Evolutionary conservation across 2,329 filamentous ascomycete species (phyloP).

Genomic region (Arthrobotrys pseudoclavata): DNA sequence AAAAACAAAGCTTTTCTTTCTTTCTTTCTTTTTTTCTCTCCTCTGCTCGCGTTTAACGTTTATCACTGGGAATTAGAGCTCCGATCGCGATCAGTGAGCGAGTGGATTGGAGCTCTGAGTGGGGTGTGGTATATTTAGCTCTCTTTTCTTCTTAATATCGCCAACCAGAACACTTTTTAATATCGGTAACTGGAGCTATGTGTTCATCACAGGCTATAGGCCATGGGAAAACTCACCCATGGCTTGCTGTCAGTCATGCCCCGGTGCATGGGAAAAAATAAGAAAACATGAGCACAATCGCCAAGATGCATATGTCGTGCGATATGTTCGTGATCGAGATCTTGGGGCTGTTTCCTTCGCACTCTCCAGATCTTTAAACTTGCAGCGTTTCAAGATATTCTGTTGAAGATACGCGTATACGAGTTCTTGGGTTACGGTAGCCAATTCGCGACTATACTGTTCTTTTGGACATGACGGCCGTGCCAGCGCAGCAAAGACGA

Average conservation of each 20-base stretch:
- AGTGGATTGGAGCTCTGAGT: conserved; percentile 35
- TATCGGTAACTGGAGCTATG: conserved; percentile 47
- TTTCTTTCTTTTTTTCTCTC: not conserved
- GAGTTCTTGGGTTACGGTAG: not conserved
- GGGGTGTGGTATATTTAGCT: conserved; percentile 51
- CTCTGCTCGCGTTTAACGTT: conserved; percentile 5
- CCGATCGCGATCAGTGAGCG: conserved; percentile 18
- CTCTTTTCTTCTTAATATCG: conserved; percentile 43
- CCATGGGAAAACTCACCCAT: conserved; percentile 1
- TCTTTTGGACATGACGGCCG: not conserved
- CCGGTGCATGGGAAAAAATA: not conserved
- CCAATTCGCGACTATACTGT: conserved; percentile 8
- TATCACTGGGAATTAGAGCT: conserved; percentile 33
- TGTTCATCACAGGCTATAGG: not conserved
- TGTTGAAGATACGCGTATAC: not conserved
- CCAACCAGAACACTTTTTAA: conserved; percentile 32
- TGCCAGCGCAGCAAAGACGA: conserved; percentile 7
- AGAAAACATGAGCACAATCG: conserved; percentile 22
- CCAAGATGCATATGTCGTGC: conserved; percentile 19
- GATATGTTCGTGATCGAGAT: conserved; percentile 25
- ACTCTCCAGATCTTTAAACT: conserved; percentile 10
- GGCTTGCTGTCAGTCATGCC: conserved; percentile 2
- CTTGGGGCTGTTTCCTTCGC: not conserved
- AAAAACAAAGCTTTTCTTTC: conserved; percentile 10
- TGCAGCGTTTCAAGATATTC: conserved; percentile 17